Conservation (phyloP, 257 asterid species). For the Solanum microdontum region DNA sequence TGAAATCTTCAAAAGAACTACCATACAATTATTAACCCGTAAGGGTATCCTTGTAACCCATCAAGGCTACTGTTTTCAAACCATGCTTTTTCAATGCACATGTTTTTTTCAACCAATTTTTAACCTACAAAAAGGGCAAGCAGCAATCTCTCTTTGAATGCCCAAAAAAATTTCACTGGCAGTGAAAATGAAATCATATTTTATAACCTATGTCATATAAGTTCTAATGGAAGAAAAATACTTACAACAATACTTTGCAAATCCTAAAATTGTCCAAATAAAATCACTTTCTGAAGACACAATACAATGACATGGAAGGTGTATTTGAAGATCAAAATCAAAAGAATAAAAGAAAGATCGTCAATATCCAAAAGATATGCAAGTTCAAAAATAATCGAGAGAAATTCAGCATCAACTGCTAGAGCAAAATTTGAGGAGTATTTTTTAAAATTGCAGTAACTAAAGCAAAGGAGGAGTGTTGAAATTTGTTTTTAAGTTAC, state of each 20-base stretch:
- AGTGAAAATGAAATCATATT: neutral
- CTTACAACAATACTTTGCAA: neutral
- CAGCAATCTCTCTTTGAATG: neutral
- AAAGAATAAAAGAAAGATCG: neutral
- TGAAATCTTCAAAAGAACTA: no score
- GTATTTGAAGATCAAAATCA: neutral
- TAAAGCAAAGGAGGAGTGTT: neutral
- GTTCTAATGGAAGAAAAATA: neutral
- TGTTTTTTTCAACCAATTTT: neutral
- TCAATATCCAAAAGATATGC: neutral
- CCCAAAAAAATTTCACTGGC: neutral
- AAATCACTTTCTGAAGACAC: neutral
- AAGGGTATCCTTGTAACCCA: neutral
- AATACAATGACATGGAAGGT: neutral
- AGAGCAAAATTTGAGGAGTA: neutral
- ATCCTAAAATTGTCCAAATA: neutral
- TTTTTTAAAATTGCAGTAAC: neutral
- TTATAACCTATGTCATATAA: neutral
- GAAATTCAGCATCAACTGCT: neutral
- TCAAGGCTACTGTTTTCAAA: neutral
- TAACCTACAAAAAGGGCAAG: neutral
- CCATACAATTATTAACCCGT: no score
- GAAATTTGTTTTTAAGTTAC: neutral
- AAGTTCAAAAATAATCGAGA: neutral
- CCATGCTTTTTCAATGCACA: neutral